Percentiles rank a stretch among this genome's conserved stretches.
Evolutionary conservation across 2,329 filamentous ascomycete genomes (phyloP).

Genomic region (Xylariales sp.): DNA sequence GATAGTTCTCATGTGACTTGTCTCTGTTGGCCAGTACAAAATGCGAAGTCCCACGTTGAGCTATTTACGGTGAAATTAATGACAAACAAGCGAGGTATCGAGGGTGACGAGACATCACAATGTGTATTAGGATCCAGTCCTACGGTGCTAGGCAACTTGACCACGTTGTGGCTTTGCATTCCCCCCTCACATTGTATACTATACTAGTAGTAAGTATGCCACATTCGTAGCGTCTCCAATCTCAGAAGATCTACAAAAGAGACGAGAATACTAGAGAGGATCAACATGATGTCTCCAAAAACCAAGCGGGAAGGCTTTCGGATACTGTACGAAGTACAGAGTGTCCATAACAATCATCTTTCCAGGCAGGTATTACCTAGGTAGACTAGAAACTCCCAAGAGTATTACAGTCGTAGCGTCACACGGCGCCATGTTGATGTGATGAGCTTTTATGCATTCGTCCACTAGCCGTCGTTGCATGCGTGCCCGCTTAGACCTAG

Average conservation of each 20-base stretch:
- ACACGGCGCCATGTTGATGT: slow-evolving; percentile 25
- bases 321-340: neutral
- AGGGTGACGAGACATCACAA: slow-evolving; percentile 27
- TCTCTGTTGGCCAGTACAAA: slow-evolving; percentile 27
- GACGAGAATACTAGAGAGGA: slow-evolving; percentile 17
- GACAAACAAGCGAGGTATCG: neutral
- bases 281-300: slow-evolving; percentile 31
- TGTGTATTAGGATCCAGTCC: slow-evolving; percentile 4
- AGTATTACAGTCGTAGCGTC: slow-evolving; percentile 17
- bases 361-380: slow-evolving; percentile 7
- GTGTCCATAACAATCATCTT: neutral
- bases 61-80: slow-evolving; percentile 24
- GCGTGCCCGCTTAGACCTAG: neutral
- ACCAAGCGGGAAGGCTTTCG: slow-evolving; percentile 9
- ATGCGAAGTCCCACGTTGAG: slow-evolving; percentile 22
- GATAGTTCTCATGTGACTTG: slow-evolving; percentile 34
- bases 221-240: slow-evolving; percentile 14
- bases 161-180: slow-evolving; percentile 30
- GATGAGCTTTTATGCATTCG: slow-evolving; percentile 28
- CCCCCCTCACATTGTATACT: slow-evolving; percentile 11
- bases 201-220: neutral
- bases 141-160: slow-evolving; percentile 13
- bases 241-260: neutral
- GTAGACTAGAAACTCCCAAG: neutral
- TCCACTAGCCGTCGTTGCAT: slow-evolving; percentile 23